Percentiles rank a stretch among this genome's conserved stretches.
Evolutionary conservation across 805 yeast genomes (phyloP).

Genomic region (Saccharomycopsis oosterbeekiorum): DNA sequence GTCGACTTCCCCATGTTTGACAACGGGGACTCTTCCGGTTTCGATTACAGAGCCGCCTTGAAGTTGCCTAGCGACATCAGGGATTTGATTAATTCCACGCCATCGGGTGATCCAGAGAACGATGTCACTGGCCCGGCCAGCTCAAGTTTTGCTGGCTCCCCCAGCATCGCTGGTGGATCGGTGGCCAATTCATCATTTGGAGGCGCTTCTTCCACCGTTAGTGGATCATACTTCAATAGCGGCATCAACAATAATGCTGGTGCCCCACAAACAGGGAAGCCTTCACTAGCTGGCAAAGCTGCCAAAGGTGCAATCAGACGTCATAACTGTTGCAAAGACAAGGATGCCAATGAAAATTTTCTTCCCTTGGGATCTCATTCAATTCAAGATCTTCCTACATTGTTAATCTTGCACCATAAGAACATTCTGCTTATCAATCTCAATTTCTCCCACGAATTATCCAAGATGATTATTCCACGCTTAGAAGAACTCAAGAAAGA

Average conservation of each 20-base stretch:
- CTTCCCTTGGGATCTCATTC: slow-evolving; percentile 72
- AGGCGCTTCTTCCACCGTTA: not conserved
- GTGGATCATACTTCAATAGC: not conserved
- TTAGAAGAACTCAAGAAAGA: slow-evolving; percentile 23
- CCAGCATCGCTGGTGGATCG: not conserved
- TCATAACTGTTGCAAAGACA: slow-evolving; percentile 25
- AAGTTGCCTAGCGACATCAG: slow-evolving; percentile 10
- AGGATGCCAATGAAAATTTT: slow-evolving; percentile 38
- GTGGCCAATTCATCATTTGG: not conserved
- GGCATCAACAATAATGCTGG: not conserved
- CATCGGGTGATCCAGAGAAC: not conserved
- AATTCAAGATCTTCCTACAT: slow-evolving; percentile 71
- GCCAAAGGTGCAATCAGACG: not conserved
- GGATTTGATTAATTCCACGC: slow-evolving; percentile 1
- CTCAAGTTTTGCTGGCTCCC: not conserved
- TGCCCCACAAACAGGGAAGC: not conserved
- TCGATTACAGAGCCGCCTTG: slow-evolving; percentile 16
- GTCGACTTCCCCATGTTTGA: slow-evolving; percentile 29
- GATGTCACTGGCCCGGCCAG: not conserved
- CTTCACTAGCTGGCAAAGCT: slow-evolving; percentile 5
- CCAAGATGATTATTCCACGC: slow-evolving; percentile 31
- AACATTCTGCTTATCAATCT: slow-evolving; percentile 33
- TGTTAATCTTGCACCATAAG: slow-evolving; percentile 38
- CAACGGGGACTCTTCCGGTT: slow-evolving; percentile 9
- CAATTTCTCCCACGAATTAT: slow-evolving; percentile 43